A percentile compares a stretch with the other conserved stretches of the same genome.
phyloP scores from a whole-genome alignment of 768 basidiomycete genomes.

The Imleria badia region DNA sequence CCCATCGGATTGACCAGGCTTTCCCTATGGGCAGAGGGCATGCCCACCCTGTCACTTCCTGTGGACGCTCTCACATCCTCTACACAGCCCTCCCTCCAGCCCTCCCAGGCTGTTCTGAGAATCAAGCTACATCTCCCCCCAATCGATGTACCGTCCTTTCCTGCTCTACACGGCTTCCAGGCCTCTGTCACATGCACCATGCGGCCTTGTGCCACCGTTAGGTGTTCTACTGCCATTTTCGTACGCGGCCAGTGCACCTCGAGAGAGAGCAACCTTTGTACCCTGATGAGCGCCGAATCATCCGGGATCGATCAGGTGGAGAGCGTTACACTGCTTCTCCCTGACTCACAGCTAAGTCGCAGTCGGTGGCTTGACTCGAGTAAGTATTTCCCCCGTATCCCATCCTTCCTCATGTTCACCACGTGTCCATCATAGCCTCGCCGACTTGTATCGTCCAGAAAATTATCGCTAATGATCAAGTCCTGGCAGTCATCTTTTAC shows the following conservation, averaged over 20 bases:
- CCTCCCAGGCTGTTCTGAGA: conserved; percentile 49
- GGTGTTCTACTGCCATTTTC: conserved; percentile 63
- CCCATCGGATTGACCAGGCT: conserved; percentile 38
- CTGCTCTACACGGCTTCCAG: conserved; percentile 63
- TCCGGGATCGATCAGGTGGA: conserved; percentile 46
- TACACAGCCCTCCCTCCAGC: conserved; percentile 38
- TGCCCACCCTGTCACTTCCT: conserved; percentile 60
- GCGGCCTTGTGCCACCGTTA: conserved; percentile 54
- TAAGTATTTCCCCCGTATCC: conserved; percentile 38
- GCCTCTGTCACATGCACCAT: conserved; percentile 54
- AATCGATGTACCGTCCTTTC: conserved; percentile 50
- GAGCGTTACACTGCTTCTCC: conserved; percentile 54
- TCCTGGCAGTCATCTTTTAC: conserved; percentile 64
- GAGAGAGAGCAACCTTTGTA: conserved; percentile 48
- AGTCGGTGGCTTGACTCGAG: conserved; percentile 72
- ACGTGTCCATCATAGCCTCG: conserved; percentile 40
- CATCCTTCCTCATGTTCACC: conserved; percentile 27
- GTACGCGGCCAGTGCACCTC: conserved; percentile 49
- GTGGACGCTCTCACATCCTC: conserved; percentile 52
- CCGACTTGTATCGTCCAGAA: conserved; percentile 67
- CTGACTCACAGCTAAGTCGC: conserved; percentile 63
- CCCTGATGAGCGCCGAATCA: conserved; percentile 43
- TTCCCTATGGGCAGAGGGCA: conserved; percentile 64
- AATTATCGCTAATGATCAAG: conserved; percentile 61
- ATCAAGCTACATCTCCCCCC: conserved; percentile 59